These are phyloP conservation scores for Ceratocystis alfenasii DNA, from an alignment of 2,329 filamentous ascomycete species.

Conservation along the genomic window DNA sequence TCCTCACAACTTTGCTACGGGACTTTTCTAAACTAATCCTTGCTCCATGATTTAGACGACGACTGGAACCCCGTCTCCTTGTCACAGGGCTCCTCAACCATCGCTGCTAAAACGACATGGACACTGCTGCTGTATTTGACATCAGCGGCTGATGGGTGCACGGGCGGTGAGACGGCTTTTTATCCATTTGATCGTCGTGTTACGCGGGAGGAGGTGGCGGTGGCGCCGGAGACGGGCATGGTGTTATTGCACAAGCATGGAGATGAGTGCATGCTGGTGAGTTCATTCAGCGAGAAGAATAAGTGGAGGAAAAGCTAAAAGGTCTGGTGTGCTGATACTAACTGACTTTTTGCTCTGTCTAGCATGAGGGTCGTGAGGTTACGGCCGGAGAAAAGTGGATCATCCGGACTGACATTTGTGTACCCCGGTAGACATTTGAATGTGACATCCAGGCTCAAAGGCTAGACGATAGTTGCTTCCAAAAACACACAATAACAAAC, in stretches of 20 bases:
- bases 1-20: no score
- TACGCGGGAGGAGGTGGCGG: slow-evolving; percentile 52
- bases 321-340: not conserved
- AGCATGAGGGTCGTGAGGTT: slow-evolving; percentile 77
- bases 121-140: slow-evolving; percentile 82
- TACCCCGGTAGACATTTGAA: slow-evolving; percentile 28
- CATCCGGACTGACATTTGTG: slow-evolving; percentile 68
- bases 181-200: slow-evolving; percentile 56
- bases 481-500: no score
- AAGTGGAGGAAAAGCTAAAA: not conserved
- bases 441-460: no score
- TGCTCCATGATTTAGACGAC: slow-evolving; percentile 50
- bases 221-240: slow-evolving; percentile 71
- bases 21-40: not conserved
- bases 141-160: slow-evolving; percentile 58
- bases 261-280: slow-evolving; percentile 67
- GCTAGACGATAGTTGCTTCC: no score
- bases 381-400: slow-evolving; percentile 80
- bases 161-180: slow-evolving; percentile 84
- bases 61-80: slow-evolving; percentile 66
- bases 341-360: slow-evolving; percentile 15
- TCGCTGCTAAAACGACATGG: slow-evolving; percentile 62
- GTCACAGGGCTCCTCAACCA: slow-evolving; percentile 27
- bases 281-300: slow-evolving; percentile 26
- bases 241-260: slow-evolving; percentile 80